Conservation (phyloP, 441 rosid genomes). For the Populus trichocarpa region DNA sequence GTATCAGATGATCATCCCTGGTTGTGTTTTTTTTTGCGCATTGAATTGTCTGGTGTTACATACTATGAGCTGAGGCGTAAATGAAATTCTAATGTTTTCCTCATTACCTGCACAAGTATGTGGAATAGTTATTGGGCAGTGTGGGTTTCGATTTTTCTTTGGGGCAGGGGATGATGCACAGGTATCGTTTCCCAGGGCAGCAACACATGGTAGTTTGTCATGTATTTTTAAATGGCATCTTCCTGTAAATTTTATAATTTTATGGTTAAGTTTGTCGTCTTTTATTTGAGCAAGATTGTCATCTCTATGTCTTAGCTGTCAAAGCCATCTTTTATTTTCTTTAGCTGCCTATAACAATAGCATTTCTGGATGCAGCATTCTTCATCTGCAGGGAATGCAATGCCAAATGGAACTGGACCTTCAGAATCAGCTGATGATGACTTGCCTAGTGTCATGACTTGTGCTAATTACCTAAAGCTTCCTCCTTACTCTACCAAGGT, state of each 20-base stretch:
- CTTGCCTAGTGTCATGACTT: slow-evolving; percentile 99
- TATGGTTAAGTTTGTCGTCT: neutral
- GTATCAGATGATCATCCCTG: too few relatives aligned
- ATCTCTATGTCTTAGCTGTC: neutral
- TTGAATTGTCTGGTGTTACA: neutral
- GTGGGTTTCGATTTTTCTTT: neutral
- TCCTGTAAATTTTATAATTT: neutral
- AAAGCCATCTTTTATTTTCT: neutral
- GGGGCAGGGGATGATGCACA: neutral
- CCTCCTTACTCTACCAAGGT: slow-evolving; percentile 98
- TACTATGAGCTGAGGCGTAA: neutral
- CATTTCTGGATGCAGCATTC: slow-evolving; percentile 64
- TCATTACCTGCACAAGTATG: neutral
- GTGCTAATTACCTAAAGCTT: slow-evolving; percentile 99
- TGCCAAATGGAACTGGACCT: slow-evolving; percentile 64
- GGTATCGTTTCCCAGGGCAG: neutral
- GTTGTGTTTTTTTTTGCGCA: neutral
- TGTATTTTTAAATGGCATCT: neutral
- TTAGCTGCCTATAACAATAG: neutral
- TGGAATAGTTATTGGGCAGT: neutral
- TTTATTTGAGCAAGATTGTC: neutral
- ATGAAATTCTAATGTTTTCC: neutral
- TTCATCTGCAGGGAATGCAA: slow-evolving; percentile 54
- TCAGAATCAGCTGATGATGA: slow-evolving; percentile 90
- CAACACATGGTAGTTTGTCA: neutral